Evolutionary conservation across 495 filamentous ascomycete genomes (phyloP).

Genomic region (Penicillium canescens): DNA sequence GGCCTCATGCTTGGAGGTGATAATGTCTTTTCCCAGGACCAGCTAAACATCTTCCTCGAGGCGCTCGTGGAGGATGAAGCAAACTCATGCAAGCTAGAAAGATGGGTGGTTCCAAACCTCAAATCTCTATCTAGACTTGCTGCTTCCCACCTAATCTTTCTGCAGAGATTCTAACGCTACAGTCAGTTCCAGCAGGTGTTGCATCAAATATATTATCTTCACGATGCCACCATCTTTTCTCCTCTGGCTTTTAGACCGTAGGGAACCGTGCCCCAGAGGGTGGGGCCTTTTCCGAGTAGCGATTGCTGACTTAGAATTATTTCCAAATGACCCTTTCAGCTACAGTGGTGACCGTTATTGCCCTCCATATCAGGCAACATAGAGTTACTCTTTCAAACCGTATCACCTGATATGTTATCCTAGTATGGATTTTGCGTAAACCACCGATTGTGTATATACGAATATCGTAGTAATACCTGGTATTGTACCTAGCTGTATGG

Average conservation of each 20-base stretch:
- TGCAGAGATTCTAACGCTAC: neutral
- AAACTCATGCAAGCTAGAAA: constrained; percentile 1
- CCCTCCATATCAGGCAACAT: too few species aligned
- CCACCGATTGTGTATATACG: too few species aligned
- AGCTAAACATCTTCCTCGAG: neutral
- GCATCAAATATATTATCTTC: neutral
- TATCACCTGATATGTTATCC: too few species aligned
- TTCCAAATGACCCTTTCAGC: too few species aligned
- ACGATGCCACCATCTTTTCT: neutral
- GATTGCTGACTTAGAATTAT: too few species aligned
- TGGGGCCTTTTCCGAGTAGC: too few species aligned
- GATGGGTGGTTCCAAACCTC: constrained; percentile 4
- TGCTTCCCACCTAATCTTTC: constrained; percentile 1
- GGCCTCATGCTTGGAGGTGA: constrained; percentile 10
- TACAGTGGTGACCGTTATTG: too few species aligned
- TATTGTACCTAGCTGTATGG: too few species aligned
- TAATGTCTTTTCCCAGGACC: neutral
- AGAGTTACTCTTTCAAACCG: too few species aligned
- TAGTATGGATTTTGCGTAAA: too few species aligned
- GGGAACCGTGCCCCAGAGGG: neutral
- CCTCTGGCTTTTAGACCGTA: constrained; percentile 2
- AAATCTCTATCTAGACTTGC: constrained; percentile 6
- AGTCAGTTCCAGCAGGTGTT: neutral
- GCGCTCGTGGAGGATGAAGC: constrained; percentile 2
- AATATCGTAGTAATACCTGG: too few species aligned